Evolutionary conservation across 352 stramenopile genomes (phyloP), one percentile per base, ranked within the genome.

Genomic region (Phytopythium sindhum): DNA sequence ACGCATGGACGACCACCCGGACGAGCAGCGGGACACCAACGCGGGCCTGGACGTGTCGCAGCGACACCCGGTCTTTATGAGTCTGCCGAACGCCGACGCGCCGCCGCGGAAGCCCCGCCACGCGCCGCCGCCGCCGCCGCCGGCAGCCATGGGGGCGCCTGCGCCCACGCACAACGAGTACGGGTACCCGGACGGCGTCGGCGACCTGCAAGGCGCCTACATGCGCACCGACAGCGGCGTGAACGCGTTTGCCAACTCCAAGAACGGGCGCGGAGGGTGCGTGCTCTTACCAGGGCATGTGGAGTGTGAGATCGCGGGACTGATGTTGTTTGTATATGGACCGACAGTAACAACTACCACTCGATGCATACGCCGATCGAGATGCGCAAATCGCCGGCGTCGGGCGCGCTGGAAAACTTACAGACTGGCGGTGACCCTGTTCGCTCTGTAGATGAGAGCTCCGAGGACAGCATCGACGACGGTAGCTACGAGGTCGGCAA

Each of bases 381-480:
- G 62, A 56, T 72, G 28, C 79, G 70, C 51, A 84, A 82, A 41
- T 70, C 65, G 7, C 56, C 66, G 28, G 45, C 39, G 48, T 6
- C 48, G 10, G 62, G 61, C 35, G 42, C 57, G n/a, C 65, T 51
- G 21, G 67, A 62, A 11, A 47, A 65, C 41, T 37, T 61, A 33
- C 52, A 53, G 26, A 24, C 31, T 4, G 52, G 62, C 35, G 62
- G 55, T 21, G 60, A 60, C 54, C 64, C 70, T 45, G 77, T 88
- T 42, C 75, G 70, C 57, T 73, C 72, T 47, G 69, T 84, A 52
- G 84, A 87, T 66, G 84, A 93, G 45, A 88, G 77, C 65, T 93
- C 84, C 23, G 84, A 93, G 42, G 84, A 84, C 70, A 89, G 78
- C 60, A 86, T 86, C 55, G 84, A 93, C 67, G 84, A 85, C 31